Conservation (phyloP, 176 grass and related monocot genomes). For the Oryza meridionalis region DNA sequence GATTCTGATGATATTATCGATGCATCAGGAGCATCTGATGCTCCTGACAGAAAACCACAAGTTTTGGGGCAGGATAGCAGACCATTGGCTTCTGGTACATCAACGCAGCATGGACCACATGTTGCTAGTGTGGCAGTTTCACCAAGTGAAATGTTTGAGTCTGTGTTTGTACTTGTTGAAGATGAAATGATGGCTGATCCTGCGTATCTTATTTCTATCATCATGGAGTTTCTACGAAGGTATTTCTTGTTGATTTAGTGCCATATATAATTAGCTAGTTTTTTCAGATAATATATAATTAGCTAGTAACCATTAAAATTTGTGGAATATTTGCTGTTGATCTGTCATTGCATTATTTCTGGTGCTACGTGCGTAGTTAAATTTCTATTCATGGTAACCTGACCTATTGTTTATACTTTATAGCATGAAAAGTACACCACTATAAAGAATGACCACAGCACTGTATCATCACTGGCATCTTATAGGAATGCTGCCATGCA, state of each 20-base stretch:
- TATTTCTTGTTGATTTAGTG: conserved; percentile 45
- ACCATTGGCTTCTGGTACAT: conserved; percentile 60
- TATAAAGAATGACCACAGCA: conserved; percentile 4
- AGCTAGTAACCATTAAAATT: conserved; percentile 14
- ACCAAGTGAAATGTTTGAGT: conserved; percentile 81
- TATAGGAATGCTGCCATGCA: neutral
- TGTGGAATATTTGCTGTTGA: neutral
- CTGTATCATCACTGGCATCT: neutral
- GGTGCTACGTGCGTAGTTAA: neutral
- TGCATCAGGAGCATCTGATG: conserved; percentile 36
- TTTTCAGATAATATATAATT: too few relatives aligned
- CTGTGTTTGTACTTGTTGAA: conserved; percentile 81
- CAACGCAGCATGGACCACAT: conserved; percentile 57
- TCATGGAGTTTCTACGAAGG: conserved; percentile 84
- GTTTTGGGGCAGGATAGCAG: conserved; percentile 51
- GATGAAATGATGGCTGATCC: conserved; percentile 95
- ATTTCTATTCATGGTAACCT: neutral
- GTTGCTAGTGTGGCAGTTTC: conserved; percentile 67
- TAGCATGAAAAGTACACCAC: neutral
- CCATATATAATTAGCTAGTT: too few relatives aligned
- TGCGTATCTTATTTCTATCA: conserved; percentile 77
- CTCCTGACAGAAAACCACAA: conserved; percentile 41
- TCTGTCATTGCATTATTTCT: neutral
- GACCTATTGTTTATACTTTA: neutral
- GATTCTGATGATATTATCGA: conserved; percentile 64